Evolutionary conservation across 2,329 filamentous ascomycete genomes (phyloP).

Genomic region (Zasmidium angulare): DNA sequence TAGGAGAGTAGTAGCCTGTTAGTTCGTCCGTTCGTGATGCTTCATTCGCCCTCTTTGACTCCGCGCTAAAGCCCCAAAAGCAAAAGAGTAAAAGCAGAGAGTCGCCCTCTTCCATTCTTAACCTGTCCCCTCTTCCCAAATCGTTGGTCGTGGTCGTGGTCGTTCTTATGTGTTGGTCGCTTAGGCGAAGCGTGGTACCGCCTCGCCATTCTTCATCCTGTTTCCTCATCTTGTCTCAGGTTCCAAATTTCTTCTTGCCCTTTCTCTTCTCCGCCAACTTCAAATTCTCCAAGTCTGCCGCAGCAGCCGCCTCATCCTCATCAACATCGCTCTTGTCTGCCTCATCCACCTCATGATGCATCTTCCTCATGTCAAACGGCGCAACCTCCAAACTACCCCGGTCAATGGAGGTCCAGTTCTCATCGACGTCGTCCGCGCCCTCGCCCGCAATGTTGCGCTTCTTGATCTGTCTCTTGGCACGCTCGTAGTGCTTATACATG

Average conservation of each 20-base stretch:
- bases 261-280: slow-evolving; percentile 1
- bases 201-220: too few species aligned
- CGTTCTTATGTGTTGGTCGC: not conserved
- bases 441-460: slow-evolving; percentile 12
- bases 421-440: slow-evolving; percentile 30
- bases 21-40: not conserved
- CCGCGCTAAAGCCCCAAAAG: slow-evolving; percentile 1
- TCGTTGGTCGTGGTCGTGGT: not conserved
- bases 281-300: not conserved
- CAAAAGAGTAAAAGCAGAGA: not conserved
- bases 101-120: not conserved
- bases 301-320: not conserved
- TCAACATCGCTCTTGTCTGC: not conserved
- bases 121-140: not conserved
- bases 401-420: slow-evolving; percentile 81
- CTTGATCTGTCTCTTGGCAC: slow-evolving; percentile 80
- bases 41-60: not conserved
- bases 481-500: slow-evolving; percentile 93
- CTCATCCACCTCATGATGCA: not conserved
- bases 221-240: too few species aligned
- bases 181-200: too few species aligned
- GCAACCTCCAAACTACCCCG: slow-evolving; percentile 50
- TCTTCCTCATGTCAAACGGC: slow-evolving; percentile 7
- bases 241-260: too few species aligned
- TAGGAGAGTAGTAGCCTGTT: too few species aligned